Conservation (phyloP, 345 rosid species). For the Eucalyptus sp. region DNA sequence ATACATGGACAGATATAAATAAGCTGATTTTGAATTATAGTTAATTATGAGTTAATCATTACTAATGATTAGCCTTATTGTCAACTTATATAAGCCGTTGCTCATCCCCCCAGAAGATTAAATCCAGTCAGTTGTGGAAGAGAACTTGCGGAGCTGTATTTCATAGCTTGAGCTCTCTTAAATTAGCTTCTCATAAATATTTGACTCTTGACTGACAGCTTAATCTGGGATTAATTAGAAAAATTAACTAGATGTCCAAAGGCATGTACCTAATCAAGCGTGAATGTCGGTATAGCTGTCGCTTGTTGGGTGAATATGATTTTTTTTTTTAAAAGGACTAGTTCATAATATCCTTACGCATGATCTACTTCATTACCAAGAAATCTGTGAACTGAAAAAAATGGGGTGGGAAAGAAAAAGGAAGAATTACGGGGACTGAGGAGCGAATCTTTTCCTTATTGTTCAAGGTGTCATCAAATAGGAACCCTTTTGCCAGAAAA, state of each 20-base stretch:
- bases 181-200: neutral
- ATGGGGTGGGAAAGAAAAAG: neutral
- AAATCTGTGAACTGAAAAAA: neutral
- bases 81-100: neutral
- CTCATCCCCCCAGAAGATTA: neutral
- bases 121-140: neutral
- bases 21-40: neutral
- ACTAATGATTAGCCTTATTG: neutral
- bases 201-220: neutral
- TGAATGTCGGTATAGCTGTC: neutral
- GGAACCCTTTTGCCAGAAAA: neutral
- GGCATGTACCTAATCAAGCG: neutral
- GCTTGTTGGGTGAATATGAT: neutral
- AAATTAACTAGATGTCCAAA: neutral
- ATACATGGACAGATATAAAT: neutral
- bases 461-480: neutral
- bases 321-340: neutral
- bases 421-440: neutral
- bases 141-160: neutral
- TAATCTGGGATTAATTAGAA: neutral
- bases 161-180: neutral
- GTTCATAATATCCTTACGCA: neutral
- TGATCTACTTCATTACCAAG: neutral
- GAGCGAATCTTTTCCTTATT: neutral
- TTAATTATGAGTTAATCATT: neutral